Evolutionary conservation across 2,329 filamentous ascomycete genomes (phyloP).

Genomic region (Talaromyces albobiverticillius): DNA sequence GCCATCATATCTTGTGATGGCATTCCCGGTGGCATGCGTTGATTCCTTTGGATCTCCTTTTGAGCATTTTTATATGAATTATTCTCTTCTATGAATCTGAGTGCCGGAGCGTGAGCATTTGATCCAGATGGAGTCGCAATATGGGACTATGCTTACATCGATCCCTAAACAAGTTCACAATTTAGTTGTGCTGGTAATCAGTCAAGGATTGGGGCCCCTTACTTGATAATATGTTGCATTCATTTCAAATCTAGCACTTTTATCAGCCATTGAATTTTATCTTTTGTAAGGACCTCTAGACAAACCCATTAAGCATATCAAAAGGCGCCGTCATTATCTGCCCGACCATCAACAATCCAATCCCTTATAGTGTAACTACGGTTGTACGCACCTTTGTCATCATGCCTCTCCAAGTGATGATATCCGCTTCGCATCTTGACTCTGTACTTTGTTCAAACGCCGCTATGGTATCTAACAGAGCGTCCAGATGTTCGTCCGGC

Average conservation of each 20-base stretch:
- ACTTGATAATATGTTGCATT: conserved; percentile 90
- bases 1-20: conserved; percentile 77
- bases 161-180: conserved; percentile 41
- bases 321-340: conserved; percentile 85
- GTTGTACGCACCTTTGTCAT: conserved; percentile 76
- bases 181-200: conserved; percentile 17
- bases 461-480: conserved; percentile 72
- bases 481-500: conserved; percentile 82
- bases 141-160: conserved; percentile 45
- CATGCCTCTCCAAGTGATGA: conserved; percentile 96
- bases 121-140: conserved; percentile 10
- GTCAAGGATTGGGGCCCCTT: conserved; percentile 20
- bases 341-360: neutral
- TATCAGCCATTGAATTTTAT: conserved; percentile 15
- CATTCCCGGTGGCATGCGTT: conserved; percentile 50
- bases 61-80: conserved; percentile 67
- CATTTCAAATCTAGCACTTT: conserved; percentile 76
- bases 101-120: conserved; percentile 15
- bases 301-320: conserved; percentile 73
- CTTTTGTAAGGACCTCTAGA: conserved; percentile 10
- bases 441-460: conserved; percentile 67
- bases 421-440: conserved; percentile 67
- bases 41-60: conserved; percentile 56
- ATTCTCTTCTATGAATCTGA: conserved; percentile 89
- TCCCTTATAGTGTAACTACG: neutral